Base-by-base conservation (phyloP, 179 eudicot genomes). In the Vitellaria paradoxa region DNA sequence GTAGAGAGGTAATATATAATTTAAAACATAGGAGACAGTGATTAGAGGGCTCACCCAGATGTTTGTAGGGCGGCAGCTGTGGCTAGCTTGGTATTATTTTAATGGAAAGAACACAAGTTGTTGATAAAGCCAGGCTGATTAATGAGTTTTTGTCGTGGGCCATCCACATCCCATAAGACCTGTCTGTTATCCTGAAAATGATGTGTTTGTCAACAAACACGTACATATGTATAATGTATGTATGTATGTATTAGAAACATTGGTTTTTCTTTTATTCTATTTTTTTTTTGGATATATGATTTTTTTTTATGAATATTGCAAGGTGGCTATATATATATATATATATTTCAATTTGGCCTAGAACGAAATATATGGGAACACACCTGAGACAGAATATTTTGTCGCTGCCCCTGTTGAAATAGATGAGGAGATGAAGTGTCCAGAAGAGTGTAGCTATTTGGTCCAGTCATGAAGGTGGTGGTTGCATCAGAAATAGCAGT, bases 171-270 rank as follows among this genome's bases (percentile, higher is more conserved):
- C 91, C 90, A 89, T 42, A 80, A 80, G 67, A 82, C 81, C 79
- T 86, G 87, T 78, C 88, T 86, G 66, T 76, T 85, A 71, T 82
- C 91, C 97, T 92, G 94, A 86, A 87, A 90, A 70, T 82, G 83
- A 87, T 76, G 73, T 46, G 42, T 49, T 47, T 62, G 21, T 63
- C 59, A 55, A 65, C 12, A 24, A 53, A 37, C 37, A 37, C 37
- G 2, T 30, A 30, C 37, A 30, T 30, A 30, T 2, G 2, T 30
- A 30, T 2, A 30, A 30, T 2, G 2, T 30, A 30, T 2, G 2
- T 30, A 30, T 2, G 2, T 30, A 30, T 30, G 37, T 30, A 26
- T 72, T 68, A 75, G 49, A 60, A 45, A 73, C 50, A 40, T 59
- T 20, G 67, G 67, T 57, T 56, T 57, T 46, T 24, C 45, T 59